phyloP scores from a whole-genome alignment of 176 grass and related monocot species.

The Panicum miliaceum region DNA sequence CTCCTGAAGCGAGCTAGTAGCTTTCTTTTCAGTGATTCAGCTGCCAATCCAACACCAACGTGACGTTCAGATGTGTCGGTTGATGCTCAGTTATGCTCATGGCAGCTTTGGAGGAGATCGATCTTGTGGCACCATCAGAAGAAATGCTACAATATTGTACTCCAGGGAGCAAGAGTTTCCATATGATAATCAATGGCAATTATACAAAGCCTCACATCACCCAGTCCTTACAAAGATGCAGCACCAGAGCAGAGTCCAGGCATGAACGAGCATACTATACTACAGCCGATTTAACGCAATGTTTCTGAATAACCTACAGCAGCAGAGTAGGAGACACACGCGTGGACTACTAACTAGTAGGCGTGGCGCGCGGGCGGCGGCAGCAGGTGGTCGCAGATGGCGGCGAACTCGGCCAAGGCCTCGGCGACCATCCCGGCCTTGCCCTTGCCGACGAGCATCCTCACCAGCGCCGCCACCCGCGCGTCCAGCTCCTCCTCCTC shows the following conservation, averaged over 20 bases:
- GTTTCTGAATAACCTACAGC: background rate
- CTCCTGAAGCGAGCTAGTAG: background rate
- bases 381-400: constrained; percentile 49
- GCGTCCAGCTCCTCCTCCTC: background rate
- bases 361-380: background rate
- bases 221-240: no score
- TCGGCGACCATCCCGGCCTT: constrained; percentile 44
- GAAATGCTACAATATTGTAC: background rate
- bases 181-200: background rate
- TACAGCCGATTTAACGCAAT: no score
- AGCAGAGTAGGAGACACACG: background rate
- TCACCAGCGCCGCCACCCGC: constrained; percentile 45
- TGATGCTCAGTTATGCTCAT: background rate
- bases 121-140: no score
- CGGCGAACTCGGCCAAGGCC: constrained; percentile 47
- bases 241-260: no score
- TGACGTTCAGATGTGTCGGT: background rate
- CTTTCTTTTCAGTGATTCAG: background rate
- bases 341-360: background rate
- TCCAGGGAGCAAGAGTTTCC: background rate
- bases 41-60: background rate
- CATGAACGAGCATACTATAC: no score
- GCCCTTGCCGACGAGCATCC: constrained; percentile 54
- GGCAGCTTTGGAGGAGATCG: no score
- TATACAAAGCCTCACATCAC: background rate